Percentiles rank a stretch among this genome's conserved stretches.
Conservation (phyloP, 1,284 basidiomycete species). For the Abortiporus biennis region DNA sequence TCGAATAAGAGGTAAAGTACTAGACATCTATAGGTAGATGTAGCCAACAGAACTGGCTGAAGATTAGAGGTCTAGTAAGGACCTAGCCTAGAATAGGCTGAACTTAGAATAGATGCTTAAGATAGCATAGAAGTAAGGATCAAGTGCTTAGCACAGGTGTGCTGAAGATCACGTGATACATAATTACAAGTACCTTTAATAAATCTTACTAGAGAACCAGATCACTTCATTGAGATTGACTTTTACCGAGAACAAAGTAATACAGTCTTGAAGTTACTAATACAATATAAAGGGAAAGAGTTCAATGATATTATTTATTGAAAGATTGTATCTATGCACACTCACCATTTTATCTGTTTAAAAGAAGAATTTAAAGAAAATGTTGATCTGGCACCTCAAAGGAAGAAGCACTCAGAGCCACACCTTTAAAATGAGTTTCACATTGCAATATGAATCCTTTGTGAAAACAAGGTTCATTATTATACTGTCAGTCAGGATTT, state of each 20-base stretch:
- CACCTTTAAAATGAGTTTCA: slow-evolving; percentile 13
- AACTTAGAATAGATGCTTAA: too few relatives aligned
- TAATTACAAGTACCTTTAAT: too few relatives aligned
- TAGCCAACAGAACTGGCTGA: too few relatives aligned
- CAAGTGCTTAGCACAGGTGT: too few relatives aligned
- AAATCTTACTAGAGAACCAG: slow-evolving; percentile 11
- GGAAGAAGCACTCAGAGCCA: slow-evolving; percentile 18
- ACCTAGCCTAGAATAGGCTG: too few relatives aligned
- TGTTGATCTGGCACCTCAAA: slow-evolving; percentile 15
- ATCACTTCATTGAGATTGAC: slow-evolving; percentile 15
- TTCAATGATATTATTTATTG: slow-evolving; percentile 25
- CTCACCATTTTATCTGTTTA: slow-evolving; percentile 23
- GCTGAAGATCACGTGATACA: too few relatives aligned
- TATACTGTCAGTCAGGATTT: slow-evolving; percentile 4
- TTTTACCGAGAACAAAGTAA: slow-evolving; percentile 19
- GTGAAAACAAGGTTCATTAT: slow-evolving; percentile 4
- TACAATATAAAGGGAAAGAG: slow-evolving; percentile 24
- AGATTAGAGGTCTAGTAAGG: too few relatives aligned
- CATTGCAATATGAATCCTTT: slow-evolving; percentile 7
- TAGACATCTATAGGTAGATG: too few relatives aligned
- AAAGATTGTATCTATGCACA: slow-evolving; percentile 20
- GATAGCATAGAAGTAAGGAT: too few relatives aligned
- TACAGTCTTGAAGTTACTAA: slow-evolving; percentile 14
- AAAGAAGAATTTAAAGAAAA: slow-evolving; percentile 25
- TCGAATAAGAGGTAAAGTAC: too few relatives aligned